Base-by-base conservation (phyloP, 768 basidiomycete genomes). In the Tulasnella sp. region DNA sequence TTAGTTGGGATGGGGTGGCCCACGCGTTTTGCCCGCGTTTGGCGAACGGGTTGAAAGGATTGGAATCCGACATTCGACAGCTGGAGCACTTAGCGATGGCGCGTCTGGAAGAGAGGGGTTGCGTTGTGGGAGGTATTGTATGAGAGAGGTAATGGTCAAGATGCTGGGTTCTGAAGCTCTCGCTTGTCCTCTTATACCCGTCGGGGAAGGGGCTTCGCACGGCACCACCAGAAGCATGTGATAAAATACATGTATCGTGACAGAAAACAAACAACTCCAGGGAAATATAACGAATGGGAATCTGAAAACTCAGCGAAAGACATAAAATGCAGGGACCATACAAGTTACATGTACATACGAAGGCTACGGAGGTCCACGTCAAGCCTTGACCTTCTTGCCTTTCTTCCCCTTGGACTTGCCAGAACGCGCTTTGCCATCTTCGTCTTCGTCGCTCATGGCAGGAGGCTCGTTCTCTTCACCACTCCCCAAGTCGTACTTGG, bases 331-430 rank as follows among this genome's bases (percentile, higher is more conserved):
- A 3, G n/a, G 70, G 23, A 39, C 70, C 37, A 72, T n/a, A 72
- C 23, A 72, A 72, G 29, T 23, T 46, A 72, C 40, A 46, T 39
- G 39, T 72, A 72, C 39, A 72, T 23, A 39, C 37, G 42, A 72
- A 40, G 11, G 15, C 42, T 35, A 37, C 42, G 9, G 32, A 40
- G 40, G 40, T 40, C n/a, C 37, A 72, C 9, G 35, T 74, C 46
- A 75, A 29, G 55, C 35, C 57, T 51, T 51, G 46, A n/a, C 74
- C 55, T 75, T 75, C 74, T 67, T 70, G 15, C 18, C 69, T 29
- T 70, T 77, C 76, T 37, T 77, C 10, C 75, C 40, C 76, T 70
- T 77, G 5, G 35, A 72, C 76, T 29, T 77, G 9, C 44, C 16
- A 39, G 73, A 40, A 40, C 40, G 40, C 6, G 40, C 35, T 10